Evolutionary conservation across 108 stramenopile genomes (phyloP), one percentile per base, ranked within the genome.

Genomic region (Skeletonema grethae): DNA sequence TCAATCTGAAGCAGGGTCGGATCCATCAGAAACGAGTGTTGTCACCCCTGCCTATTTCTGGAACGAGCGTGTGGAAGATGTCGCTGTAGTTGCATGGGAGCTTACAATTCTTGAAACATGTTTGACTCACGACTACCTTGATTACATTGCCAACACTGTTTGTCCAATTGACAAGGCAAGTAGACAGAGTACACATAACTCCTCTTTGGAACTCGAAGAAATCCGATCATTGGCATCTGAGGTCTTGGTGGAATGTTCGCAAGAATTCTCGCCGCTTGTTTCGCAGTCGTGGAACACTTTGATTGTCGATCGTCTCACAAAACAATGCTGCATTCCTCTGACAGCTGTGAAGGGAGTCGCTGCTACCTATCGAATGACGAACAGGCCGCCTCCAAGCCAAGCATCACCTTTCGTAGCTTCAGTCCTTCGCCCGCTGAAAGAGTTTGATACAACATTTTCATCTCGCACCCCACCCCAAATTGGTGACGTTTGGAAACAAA

Each of bases 281-380:
- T 77, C 78, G 15, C 69, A 77, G 15, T 83, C 86, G 12, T 95
- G 94, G 94, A 90, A 92, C 76, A 80, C 71, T 29, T 64, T 89
- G n/a, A 88, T 95, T 69, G 91, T 93, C 7, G 72, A 86, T 9
- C 69, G 88, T 62, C 41, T 95, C 13, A 91, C 84, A 4, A 63
- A 76, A 50, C 87, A 89, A 68, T 95, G 94, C 66, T 87, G 82
- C 22, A 72, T 72, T 34, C 91, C 91, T 16, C 71, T 95, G 35
- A 85, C 87, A 6, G 91, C 91, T 29, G 94, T 95, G 22, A 95
- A 95, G 69, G 94, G 94, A 13, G 94, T 95, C n/a, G 94, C 91
- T 15, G 94, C 91, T 7, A 95, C 91, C 9, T 95, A 95, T 62
- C 87, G 94, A 12, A 95, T 95, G 94, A 95, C 94, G 5, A 95